These are phyloP conservation scores for Colletotrichum tamarilloi DNA, from an alignment of 2,329 filamentous ascomycete genomes.

Conservation along the genomic window DNA sequence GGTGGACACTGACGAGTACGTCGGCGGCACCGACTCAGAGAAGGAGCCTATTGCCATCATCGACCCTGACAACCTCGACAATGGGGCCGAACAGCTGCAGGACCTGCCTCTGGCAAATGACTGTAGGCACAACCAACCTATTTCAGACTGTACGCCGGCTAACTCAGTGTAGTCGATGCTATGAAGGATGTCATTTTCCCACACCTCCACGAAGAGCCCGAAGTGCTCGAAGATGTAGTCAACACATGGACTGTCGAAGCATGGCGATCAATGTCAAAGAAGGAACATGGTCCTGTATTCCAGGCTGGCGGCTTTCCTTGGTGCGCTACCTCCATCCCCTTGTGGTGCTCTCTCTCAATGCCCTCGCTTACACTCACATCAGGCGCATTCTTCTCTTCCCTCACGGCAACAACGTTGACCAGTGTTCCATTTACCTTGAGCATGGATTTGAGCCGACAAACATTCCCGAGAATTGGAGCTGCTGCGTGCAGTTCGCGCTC, in stretches of 20 bases:
- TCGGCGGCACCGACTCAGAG: constrained; percentile 60
- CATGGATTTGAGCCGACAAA: constrained; percentile 81
- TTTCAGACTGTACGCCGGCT: constrained; percentile 34
- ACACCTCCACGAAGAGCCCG: constrained; percentile 78
- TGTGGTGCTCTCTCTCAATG: neutral
- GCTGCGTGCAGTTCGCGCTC: constrained; percentile 93
- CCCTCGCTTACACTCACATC: constrained; percentile 36
- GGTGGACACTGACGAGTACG: constrained; percentile 66
- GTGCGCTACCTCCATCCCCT: constrained; percentile 58
- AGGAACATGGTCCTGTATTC: constrained; percentile 90
- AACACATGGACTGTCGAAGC: constrained; percentile 89
- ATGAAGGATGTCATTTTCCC: constrained; percentile 86
- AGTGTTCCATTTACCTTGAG: constrained; percentile 95
- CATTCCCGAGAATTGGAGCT: constrained; percentile 93
- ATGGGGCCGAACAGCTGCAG: constrained; percentile 59
- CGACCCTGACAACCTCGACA: constrained; percentile 62
- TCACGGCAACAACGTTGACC: constrained; percentile 92
- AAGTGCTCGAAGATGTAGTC: constrained; percentile 79
- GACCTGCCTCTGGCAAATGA: constrained; percentile 63
- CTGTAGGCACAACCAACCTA: constrained; percentile 52
- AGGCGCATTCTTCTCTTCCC: constrained; percentile 97
- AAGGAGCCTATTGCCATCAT: constrained; percentile 66
- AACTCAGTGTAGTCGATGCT: constrained; percentile 72
- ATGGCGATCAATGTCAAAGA: constrained; percentile 81
- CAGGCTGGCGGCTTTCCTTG: constrained; percentile 89